phyloP scores from a whole-genome alignment of 2,329 filamentous ascomycete species.

The Penicillium sp. region DNA sequence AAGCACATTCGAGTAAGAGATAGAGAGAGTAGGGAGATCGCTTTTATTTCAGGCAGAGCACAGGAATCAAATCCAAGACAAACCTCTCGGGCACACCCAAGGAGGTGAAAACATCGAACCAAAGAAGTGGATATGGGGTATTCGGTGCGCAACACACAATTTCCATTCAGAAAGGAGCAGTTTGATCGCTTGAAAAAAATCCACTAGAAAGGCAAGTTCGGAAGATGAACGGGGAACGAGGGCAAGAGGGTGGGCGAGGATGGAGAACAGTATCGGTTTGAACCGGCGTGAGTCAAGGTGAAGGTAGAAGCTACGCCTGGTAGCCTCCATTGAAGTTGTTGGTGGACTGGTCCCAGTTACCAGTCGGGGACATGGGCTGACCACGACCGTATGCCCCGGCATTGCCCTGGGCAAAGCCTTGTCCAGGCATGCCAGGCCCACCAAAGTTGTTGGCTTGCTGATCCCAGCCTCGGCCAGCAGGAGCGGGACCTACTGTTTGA shows the following conservation, averaged over 20 bases:
- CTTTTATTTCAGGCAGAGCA: slow-evolving; percentile 36
- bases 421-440: slow-evolving; percentile 40
- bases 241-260: slow-evolving; percentile 13
- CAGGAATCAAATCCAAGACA: slow-evolving; percentile 30
- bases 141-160: slow-evolving; percentile 41
- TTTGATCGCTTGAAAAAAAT: slow-evolving; percentile 38
- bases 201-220: slow-evolving; percentile 32
- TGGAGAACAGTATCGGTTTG: slow-evolving; percentile 8
- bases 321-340: slow-evolving; percentile 56
- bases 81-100: slow-evolving; percentile 29
- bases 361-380: slow-evolving; percentile 48
- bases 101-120: slow-evolving; percentile 28
- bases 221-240: slow-evolving; percentile 17
- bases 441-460: slow-evolving; percentile 51
- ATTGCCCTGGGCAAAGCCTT: slow-evolving; percentile 60
- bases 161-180: slow-evolving; percentile 40
- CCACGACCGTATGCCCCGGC: slow-evolving; percentile 81
- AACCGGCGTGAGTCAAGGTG: slow-evolving; percentile 3
- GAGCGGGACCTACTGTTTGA: slow-evolving; percentile 45
- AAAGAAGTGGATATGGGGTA: slow-evolving; percentile 40
- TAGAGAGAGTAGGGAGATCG: slow-evolving; percentile 23
- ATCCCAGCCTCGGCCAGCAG: slow-evolving; percentile 52
- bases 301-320: slow-evolving; percentile 46
- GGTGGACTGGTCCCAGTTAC: slow-evolving; percentile 49
- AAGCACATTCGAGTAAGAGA: slow-evolving; percentile 20